Evolutionary conservation across 2,329 filamentous ascomycete genomes (phyloP).

Genomic region (Aspergillus quadricinctus): DNA sequence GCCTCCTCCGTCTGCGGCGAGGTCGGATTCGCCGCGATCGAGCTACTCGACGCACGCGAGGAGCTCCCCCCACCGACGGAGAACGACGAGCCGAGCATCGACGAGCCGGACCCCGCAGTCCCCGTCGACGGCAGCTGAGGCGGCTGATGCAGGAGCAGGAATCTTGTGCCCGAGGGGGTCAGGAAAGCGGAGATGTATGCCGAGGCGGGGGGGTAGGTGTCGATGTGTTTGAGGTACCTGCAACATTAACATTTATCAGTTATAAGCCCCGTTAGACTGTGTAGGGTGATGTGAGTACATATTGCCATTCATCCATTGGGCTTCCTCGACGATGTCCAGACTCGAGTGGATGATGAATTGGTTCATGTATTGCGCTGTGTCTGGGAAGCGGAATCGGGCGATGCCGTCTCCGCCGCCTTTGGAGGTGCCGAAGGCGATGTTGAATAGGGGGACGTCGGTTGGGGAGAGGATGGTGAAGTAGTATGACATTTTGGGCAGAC

Average conservation of each 20-base stretch:
- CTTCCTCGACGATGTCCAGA: constrained; percentile 91
- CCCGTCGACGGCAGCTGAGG: constrained; percentile 44
- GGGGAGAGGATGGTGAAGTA: constrained; percentile 97
- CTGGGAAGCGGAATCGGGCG: constrained; percentile 81
- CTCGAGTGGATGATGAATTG: constrained; percentile 95
- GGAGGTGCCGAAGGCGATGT: constrained; percentile 93
- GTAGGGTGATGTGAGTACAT: constrained; percentile 59
- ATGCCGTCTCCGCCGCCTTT: constrained; percentile 93
- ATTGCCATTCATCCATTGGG: constrained; percentile 83
- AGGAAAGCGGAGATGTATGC: constrained; percentile 94
- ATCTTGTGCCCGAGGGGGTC: constrained; percentile 86
- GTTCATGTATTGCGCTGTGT: constrained; percentile 88
- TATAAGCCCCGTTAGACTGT: neutral
- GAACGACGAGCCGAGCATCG: constrained; percentile 26
- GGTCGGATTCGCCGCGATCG: constrained; percentile 77
- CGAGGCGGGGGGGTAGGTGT: constrained; percentile 80
- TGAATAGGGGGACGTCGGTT: constrained; percentile 92
- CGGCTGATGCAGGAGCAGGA: constrained; percentile 88
- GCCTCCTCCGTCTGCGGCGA: constrained; percentile 92
- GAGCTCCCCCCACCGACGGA: constrained; percentile 19
- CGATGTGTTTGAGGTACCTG: constrained; percentile 94
- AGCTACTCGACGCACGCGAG: constrained; percentile 55
- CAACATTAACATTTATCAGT: neutral
- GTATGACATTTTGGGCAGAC: constrained; percentile 73
- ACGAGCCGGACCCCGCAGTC: constrained; percentile 3